Conservation (phyloP, 78 protist genomes). For the Dictyostelium firmibasis region DNA sequence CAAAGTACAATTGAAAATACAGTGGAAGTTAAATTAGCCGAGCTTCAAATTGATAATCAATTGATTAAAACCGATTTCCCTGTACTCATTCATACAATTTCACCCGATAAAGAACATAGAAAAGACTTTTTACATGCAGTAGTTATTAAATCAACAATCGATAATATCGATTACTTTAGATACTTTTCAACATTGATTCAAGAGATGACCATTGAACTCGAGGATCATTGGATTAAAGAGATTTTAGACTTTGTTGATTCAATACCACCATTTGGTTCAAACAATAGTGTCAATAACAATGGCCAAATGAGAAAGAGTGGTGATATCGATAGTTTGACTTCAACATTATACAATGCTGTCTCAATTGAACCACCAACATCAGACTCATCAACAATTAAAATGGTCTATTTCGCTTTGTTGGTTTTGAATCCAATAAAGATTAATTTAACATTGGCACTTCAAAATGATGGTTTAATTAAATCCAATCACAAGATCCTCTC, state of each 20-base stretch:
- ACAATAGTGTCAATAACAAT: background rate
- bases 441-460: conserved; percentile 67
- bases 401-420: conserved; percentile 75
- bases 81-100: conserved; percentile 16
- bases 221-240: conserved; percentile 71
- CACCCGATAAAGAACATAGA: background rate
- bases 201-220: conserved; percentile 70
- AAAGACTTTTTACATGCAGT: conserved; percentile 72
- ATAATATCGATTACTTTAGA: conserved; percentile 77
- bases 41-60: conserved; percentile 79
- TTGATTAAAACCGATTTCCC: conserved; percentile 74
- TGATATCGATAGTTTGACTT: background rate
- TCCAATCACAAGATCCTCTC: conserved; percentile 47
- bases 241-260: conserved; percentile 37
- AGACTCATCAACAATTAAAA: conserved; percentile 10
- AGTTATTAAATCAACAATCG: conserved; percentile 46
- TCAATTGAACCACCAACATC: conserved; percentile 15
- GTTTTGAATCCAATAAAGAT: conserved; percentile 78
- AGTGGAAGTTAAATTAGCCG: conserved; percentile 44
- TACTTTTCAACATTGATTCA: conserved; percentile 73
- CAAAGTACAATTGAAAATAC: conserved; percentile 34
- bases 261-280: conserved; percentile 18
- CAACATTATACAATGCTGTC: background rate
- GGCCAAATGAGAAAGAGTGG: background rate
- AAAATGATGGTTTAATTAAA: conserved; percentile 42